phyloP scores from a whole-genome alignment of 192 early-diverging fungal species.

The Dimargaris xerosporica region DNA sequence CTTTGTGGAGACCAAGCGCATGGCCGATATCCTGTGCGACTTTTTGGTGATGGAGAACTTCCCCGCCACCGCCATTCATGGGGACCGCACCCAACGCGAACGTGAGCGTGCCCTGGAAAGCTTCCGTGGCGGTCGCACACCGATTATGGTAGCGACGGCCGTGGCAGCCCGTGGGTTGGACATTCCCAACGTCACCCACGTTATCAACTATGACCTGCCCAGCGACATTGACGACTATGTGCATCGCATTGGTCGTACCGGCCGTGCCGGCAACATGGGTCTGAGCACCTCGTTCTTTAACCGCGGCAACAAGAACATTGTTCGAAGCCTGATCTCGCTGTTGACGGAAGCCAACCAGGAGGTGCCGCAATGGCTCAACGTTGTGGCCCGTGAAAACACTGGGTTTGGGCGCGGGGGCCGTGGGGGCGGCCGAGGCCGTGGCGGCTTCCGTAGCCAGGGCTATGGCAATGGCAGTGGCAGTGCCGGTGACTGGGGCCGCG shows the following conservation, averaged over 20 bases:
- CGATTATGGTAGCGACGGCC: slow-evolving; percentile 97
- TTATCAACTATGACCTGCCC: slow-evolving; percentile 95
- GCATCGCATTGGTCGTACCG: slow-evolving; percentile 94
- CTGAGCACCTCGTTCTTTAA: slow-evolving; percentile 93
- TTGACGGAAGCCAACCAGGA: slow-evolving; percentile 82
- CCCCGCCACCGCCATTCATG: slow-evolving; percentile 88
- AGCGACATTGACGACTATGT: slow-evolving; percentile 80
- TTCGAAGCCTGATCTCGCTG: slow-evolving; percentile 74
- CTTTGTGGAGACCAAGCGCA: slow-evolving; percentile 91
- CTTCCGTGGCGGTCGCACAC: slow-evolving; percentile 74
- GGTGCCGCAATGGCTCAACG: slow-evolving; percentile 62
- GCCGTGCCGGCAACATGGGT: slow-evolving; percentile 80
- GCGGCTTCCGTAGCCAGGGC: slow-evolving; percentile 23
- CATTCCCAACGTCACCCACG: slow-evolving; percentile 90
- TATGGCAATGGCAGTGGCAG: slow-evolving; percentile 36
- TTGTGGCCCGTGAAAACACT: slow-evolving; percentile 31
- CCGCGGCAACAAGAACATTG: slow-evolving; percentile 62
- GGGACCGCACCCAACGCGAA: slow-evolving; percentile 90
- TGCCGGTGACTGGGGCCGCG: slow-evolving; percentile 27
- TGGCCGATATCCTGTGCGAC: slow-evolving; percentile 76
- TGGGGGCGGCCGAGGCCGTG: slow-evolving; percentile 27
- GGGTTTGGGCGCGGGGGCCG: slow-evolving; percentile 31
- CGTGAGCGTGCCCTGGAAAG: slow-evolving; percentile 92
- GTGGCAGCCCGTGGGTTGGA: slow-evolving; percentile 90
- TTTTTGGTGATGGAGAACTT: slow-evolving; percentile 80